Evolutionary conservation across 805 yeast species (phyloP).

Genomic region (Metschnikowia peoriensis): DNA sequence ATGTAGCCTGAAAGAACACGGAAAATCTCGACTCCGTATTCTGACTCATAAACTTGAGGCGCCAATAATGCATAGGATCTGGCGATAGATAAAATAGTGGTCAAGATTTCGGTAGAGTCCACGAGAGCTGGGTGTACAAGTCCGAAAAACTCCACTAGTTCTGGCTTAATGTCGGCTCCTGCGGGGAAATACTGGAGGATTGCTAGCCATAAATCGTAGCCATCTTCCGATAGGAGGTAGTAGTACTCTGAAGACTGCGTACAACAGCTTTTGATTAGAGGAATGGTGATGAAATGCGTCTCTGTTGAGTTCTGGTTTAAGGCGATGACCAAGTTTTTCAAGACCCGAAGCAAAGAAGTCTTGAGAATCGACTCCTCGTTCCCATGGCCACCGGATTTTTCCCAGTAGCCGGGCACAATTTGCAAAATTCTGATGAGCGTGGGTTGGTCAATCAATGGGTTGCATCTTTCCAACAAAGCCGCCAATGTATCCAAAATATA

Average conservation of each 20-base stretch:
- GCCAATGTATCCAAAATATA: conserved; percentile 67
- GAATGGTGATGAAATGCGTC: conserved; percentile 57
- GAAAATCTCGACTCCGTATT: conserved; percentile 42
- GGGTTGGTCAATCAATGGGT: conserved; percentile 55
- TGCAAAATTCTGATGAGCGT: conserved; percentile 50
- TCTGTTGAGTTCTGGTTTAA: conserved; percentile 51
- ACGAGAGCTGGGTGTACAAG: conserved; percentile 57
- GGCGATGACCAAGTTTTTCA: conserved; percentile 55
- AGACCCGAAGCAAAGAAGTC: conserved; percentile 46
- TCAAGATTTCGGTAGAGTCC: conserved; percentile 72
- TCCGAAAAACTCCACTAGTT: conserved; percentile 47
- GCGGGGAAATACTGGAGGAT: conserved; percentile 60
- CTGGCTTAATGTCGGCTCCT: conserved; percentile 28
- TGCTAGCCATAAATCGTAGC: conserved; percentile 79
- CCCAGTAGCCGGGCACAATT: conserved; percentile 77
- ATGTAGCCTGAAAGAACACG: conserved; percentile 53
- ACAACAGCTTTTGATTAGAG: conserved; percentile 66
- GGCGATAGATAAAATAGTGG: conserved; percentile 57
- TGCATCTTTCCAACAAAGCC: conserved; percentile 59
- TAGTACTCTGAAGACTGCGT: conserved; percentile 36
- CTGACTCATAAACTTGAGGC: conserved; percentile 39
- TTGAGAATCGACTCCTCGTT: conserved; percentile 37
- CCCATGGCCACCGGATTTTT: conserved; percentile 45
- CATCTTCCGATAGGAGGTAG: conserved; percentile 77
- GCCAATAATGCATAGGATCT: conserved; percentile 59